These are phyloP conservation scores for Hylodesmum podocarpum DNA, from an alignment of 306 rosid genomes.

Conservation along the genomic window DNA sequence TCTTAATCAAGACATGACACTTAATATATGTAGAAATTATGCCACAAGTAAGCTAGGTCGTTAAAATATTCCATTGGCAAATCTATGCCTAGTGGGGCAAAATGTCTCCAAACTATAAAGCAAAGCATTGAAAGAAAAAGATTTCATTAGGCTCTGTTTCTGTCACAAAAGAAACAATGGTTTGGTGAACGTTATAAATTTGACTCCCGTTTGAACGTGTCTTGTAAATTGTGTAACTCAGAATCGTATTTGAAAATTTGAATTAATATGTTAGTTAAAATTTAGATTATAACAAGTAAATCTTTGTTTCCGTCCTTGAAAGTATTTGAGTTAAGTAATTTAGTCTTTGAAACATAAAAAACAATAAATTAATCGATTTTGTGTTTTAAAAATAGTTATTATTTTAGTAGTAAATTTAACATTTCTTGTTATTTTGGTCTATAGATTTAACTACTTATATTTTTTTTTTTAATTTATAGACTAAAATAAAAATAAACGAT, in stretches of 20 bases:
- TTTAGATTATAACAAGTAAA: too few relatives aligned
- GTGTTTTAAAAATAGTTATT: too few relatives aligned
- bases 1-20: slow-evolving; percentile 24
- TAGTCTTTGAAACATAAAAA: too few relatives aligned
- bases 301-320: too few relatives aligned
- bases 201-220: neutral
- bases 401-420: too few relatives aligned
- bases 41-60: neutral
- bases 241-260: neutral
- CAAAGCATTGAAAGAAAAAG: neutral
- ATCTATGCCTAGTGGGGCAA: slow-evolving; percentile 25
- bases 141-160: neutral
- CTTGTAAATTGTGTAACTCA: neutral
- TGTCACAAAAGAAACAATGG: neutral
- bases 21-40: slow-evolving; percentile 20
- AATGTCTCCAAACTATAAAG: slow-evolving; percentile 9
- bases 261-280: too few relatives aligned
- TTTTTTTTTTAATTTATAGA: too few relatives aligned
- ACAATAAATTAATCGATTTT: too few relatives aligned
- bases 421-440: too few relatives aligned
- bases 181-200: neutral
- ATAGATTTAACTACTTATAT: too few relatives aligned
- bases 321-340: too few relatives aligned
- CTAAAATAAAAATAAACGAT: too few relatives aligned
- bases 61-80: slow-evolving; percentile 21